Evolutionary conservation across 345 rosid genomes (phyloP).

Genomic region (Acer saccharum): DNA sequence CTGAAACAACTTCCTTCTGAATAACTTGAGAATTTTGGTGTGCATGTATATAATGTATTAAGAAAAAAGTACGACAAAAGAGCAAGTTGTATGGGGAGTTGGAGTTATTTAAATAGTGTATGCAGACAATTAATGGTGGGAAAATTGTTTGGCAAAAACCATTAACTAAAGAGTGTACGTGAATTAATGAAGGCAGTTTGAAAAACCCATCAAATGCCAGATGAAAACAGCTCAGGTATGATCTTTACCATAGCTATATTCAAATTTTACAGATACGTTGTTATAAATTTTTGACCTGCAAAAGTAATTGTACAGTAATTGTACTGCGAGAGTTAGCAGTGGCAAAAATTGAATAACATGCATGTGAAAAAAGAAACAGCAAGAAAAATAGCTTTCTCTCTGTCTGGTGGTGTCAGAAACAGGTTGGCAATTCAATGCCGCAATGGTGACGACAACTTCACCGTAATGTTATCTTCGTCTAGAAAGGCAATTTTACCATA

Average conservation of each 20-base stretch:
- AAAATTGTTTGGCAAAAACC: not conserved
- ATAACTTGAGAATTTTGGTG: too few species aligned
- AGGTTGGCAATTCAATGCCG: conserved; percentile 10
- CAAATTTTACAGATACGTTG: not conserved
- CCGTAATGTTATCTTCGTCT: not conserved
- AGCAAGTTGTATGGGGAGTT: not conserved
- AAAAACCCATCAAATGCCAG: not conserved
- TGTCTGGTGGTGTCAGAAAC: conserved; percentile 9
- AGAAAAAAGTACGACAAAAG: not conserved
- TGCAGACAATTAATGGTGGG: not conserved
- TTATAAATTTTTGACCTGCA: not conserved
- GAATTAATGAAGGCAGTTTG: not conserved
- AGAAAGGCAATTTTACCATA: not conserved
- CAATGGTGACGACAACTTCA: not conserved
- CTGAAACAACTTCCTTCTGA: too few species aligned
- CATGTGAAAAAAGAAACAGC: conserved; percentile 4
- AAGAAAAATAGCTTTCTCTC: not conserved
- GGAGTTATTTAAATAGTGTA: not conserved
- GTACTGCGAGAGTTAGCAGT: not conserved
- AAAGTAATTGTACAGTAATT: not conserved
- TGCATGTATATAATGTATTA: too few species aligned
- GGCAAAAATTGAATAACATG: not conserved
- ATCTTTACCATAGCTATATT: too few species aligned
- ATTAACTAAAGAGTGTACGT: not conserved
- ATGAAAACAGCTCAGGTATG: not conserved